phyloP scores from a whole-genome alignment of 1,139 yeast species.

The Lodderomyces theae region DNA sequence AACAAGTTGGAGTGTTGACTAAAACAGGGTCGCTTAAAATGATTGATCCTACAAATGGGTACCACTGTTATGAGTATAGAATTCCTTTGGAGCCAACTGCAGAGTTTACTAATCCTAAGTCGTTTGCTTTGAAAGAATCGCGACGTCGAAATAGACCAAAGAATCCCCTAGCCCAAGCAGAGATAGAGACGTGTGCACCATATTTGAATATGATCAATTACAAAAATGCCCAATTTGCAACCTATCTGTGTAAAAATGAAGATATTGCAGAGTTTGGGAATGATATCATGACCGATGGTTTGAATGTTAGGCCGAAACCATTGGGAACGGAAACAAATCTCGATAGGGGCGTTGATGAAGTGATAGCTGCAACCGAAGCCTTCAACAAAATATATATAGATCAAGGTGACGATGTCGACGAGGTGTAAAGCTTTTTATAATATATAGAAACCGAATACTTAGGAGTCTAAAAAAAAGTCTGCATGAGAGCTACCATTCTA shows the following conservation, averaged over 20 bases:
- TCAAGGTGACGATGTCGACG: conserved; percentile 8
- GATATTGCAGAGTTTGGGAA: conserved; percentile 18
- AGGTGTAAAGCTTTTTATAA: no score
- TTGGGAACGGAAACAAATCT: conserved; percentile 8
- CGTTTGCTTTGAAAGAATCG: neutral
- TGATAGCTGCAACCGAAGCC: neutral
- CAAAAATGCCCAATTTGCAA: conserved; percentile 31
- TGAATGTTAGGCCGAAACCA: conserved; percentile 14
- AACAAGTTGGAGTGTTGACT: conserved; percentile 40
- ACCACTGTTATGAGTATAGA: conserved; percentile 41
- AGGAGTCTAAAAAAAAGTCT: no score
- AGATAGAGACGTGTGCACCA: conserved; percentile 64
- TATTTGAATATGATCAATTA: conserved; percentile 49
- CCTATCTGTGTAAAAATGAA: conserved; percentile 20
- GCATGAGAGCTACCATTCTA: neutral
- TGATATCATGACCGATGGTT: conserved; percentile 1
- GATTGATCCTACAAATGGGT: conserved; percentile 45
- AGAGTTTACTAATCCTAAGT: conserved; percentile 3
- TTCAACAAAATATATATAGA: conserved; percentile 10
- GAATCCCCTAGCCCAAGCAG: conserved; percentile 55
- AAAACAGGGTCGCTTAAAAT: conserved; percentile 36
- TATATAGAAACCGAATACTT: neutral
- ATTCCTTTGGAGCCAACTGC: conserved; percentile 31
- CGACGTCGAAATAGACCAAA: neutral
- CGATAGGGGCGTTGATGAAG: neutral